phyloP scores from a whole-genome alignment of 805 yeast genomes.

The Jamesozyma piceae region DNA sequence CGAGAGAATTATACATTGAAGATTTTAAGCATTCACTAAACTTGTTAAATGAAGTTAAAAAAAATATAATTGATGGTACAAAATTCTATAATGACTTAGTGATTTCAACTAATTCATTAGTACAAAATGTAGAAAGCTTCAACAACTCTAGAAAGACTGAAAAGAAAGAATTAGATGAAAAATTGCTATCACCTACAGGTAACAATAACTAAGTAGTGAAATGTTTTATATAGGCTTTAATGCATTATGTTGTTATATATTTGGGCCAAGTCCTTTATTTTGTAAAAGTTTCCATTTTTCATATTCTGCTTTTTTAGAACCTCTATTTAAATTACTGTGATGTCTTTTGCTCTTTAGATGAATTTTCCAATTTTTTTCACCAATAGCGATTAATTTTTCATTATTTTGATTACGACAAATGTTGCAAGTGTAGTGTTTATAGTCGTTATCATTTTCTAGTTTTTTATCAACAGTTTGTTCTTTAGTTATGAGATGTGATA shows the following conservation, averaged over 20 bases:
- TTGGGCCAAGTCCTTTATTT: neutral
- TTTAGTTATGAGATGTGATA: slow-evolving; percentile 22
- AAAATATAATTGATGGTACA: slow-evolving; percentile 58
- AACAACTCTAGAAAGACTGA: slow-evolving; percentile 43
- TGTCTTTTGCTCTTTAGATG: slow-evolving; percentile 69
- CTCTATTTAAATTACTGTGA: slow-evolving; percentile 39
- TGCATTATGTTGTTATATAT: neutral
- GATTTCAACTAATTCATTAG: slow-evolving; percentile 36
- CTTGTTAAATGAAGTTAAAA: slow-evolving; percentile 44
- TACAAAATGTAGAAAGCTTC: slow-evolving; percentile 42
- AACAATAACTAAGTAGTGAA: too few species aligned
- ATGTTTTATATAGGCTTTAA: neutral
- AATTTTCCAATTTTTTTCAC: slow-evolving; percentile 57
- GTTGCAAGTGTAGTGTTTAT: slow-evolving; percentile 65
- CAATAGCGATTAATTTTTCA: slow-evolving; percentile 55
- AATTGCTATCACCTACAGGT: slow-evolving; percentile 3
- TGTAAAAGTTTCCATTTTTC: slow-evolving; percentile 34
- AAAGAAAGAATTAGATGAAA: slow-evolving; percentile 41
- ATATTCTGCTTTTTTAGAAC: slow-evolving; percentile 43
- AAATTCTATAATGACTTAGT: slow-evolving; percentile 60
- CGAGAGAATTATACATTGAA: slow-evolving; percentile 17
- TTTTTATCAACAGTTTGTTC: slow-evolving; percentile 5
- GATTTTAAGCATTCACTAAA: slow-evolving; percentile 19
- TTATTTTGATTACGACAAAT: slow-evolving; percentile 51
- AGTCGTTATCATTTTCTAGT: slow-evolving; percentile 23